These are phyloP conservation scores for Tulasnella calospora DNA, from an alignment of 768 basidiomycete species.

Conservation along the genomic window DNA sequence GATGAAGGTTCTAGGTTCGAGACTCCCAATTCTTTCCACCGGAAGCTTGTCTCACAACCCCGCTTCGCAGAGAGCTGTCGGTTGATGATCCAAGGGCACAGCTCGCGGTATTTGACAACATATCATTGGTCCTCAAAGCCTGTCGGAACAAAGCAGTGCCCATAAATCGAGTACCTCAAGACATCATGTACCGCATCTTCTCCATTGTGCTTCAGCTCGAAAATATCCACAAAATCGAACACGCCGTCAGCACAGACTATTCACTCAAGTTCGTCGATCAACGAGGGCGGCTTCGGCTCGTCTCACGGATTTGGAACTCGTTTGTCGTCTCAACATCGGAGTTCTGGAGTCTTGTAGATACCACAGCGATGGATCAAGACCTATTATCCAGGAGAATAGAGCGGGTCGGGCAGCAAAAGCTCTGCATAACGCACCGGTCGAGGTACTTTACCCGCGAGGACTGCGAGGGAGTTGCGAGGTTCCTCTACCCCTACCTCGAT, in stretches of 20 bases:
- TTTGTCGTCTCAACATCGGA: neutral
- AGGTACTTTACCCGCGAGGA: rapidly evolving
- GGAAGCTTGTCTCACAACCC: too few species aligned
- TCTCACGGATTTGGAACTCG: neutral
- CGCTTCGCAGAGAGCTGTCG: neutral
- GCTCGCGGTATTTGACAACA: neutral
- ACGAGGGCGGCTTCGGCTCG: neutral
- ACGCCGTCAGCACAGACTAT: neutral
- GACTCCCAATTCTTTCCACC: neutral
- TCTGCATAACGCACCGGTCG: neutral
- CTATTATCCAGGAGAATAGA: neutral
- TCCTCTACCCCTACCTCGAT: neutral
- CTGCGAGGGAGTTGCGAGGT: neutral
- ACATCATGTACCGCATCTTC: neutral
- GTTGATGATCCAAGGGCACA: neutral
- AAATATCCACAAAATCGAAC: neutral
- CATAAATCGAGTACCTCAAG: neutral
- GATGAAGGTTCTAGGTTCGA: neutral
- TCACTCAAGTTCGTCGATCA: neutral
- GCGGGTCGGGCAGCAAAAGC: neutral
- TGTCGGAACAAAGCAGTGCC: neutral
- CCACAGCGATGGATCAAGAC: neutral
- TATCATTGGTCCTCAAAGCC: neutral
- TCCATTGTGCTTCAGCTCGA: neutral
- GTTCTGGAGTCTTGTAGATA: neutral